Percentiles rank a stretch among this genome's conserved stretches.
These are phyloP conservation scores for Candida nonsorbophila DNA, from an alignment of 805 yeast genomes.

Conservation along the genomic window DNA sequence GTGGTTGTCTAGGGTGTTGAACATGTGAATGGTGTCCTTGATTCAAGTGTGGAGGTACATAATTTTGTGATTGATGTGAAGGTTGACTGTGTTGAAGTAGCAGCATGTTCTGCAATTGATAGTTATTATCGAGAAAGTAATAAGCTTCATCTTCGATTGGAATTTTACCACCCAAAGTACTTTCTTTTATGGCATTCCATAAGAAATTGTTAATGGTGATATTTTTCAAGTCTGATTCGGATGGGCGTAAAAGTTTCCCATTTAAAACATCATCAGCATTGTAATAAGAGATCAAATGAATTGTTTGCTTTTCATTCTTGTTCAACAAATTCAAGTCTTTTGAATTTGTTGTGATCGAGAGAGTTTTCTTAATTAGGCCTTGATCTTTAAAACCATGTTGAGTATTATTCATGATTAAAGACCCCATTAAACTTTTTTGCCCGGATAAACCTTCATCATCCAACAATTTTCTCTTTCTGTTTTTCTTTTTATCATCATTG, in stretches of 20 bases:
- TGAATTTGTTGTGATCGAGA: slow-evolving; percentile 51
- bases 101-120: slow-evolving; percentile 36
- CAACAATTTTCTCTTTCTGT: slow-evolving; percentile 30
- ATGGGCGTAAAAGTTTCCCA: slow-evolving; percentile 54
- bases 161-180: slow-evolving; percentile 54
- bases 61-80: slow-evolving; percentile 2
- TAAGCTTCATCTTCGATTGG: slow-evolving; percentile 46
- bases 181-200: slow-evolving; percentile 52
- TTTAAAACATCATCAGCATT: slow-evolving; percentile 65
- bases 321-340: slow-evolving; percentile 22
- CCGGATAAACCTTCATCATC: too few relatives aligned
- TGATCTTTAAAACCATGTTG: slow-evolving; percentile 61
- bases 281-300: slow-evolving; percentile 79
- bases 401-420: slow-evolving; percentile 36
- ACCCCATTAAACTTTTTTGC: slow-evolving; percentile 38
- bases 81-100: slow-evolving; percentile 2
- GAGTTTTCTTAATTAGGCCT: slow-evolving; percentile 80
- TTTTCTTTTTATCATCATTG: slow-evolving; percentile 31
- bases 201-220: slow-evolving; percentile 42
- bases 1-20: too few relatives aligned
- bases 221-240: slow-evolving; percentile 48
- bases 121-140: slow-evolving; percentile 41
- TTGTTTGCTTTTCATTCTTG: slow-evolving; percentile 35
- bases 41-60: slow-evolving; percentile 1
- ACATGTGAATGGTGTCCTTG: too few relatives aligned